Evolutionary conservation across 768 basidiomycete genomes (phyloP).

Genomic region (Pleurotus djamor): DNA sequence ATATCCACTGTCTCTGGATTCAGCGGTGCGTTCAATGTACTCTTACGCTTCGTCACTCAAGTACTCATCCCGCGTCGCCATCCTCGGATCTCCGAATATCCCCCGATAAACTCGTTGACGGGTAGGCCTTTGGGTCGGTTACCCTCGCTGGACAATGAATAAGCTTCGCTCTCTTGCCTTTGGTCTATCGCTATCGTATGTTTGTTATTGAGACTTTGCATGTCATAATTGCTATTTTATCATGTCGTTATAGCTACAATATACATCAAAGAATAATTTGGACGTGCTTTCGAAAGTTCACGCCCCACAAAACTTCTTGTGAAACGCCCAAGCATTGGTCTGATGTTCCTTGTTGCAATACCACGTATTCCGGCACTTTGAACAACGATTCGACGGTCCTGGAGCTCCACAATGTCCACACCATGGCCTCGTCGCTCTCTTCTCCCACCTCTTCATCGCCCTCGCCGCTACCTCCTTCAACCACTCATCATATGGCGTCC

Average conservation of each 20-base stretch:
- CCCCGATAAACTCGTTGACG: neutral
- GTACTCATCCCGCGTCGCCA: neutral
- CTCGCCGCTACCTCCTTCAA: slow-evolving; percentile 10
- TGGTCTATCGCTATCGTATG: neutral
- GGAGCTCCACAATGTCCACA: slow-evolving; percentile 13
- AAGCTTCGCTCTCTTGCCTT: neutral
- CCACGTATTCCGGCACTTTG: slow-evolving; percentile 6
- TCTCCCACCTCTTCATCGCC: slow-evolving; percentile 14
- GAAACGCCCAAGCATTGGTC: slow-evolving; percentile 15
- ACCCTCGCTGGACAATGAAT: neutral
- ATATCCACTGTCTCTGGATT: neutral
- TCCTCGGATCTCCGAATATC: neutral
- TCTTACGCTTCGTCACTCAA: neutral
- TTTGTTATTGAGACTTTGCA: neutral
- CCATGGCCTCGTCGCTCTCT: slow-evolving; percentile 7
- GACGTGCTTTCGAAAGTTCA: too few relatives aligned
- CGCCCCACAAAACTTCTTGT: slow-evolving; percentile 9
- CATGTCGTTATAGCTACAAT: neutral
- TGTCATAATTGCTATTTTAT: neutral
- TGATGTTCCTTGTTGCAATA: slow-evolving; percentile 16
- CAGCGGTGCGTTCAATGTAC: slow-evolving; percentile 5
- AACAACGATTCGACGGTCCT: slow-evolving; percentile 12
- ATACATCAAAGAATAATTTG: too few relatives aligned
- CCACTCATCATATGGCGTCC: slow-evolving; percentile 8
- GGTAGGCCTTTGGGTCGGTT: neutral